Base-by-base conservation (phyloP, 2,329 filamentous ascomycete species). In the Knufia fluminis region DNA sequence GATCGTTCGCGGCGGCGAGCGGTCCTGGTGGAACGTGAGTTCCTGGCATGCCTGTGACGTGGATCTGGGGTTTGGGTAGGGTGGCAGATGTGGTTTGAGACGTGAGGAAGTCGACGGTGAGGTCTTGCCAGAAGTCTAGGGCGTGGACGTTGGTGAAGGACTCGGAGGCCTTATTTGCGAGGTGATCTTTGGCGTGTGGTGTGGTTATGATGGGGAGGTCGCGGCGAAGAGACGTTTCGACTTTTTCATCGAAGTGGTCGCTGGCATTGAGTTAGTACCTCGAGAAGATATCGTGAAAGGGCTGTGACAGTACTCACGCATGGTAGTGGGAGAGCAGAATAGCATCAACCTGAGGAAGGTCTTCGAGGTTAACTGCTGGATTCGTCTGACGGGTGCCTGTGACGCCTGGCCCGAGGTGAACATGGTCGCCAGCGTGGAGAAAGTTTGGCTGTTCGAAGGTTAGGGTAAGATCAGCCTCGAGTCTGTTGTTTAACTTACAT, bases 251-350 rank as follows among this genome's bases (percentile, higher is more conserved):
- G 56, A 79, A 79, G 56, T 78, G 75, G 56, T 78, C 76, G 23
- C 38, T 23, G 38, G 14, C 4, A 16, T 6, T 7, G 7, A 20
- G 35, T 38, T 20, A 38, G 6, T 38, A 38, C 7, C 4, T 7
- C 7, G 35, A 38, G 4, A 16, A 7, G 35, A 17, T 41, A 60
- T 66, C 31, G 8, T 47, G 28, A 20, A 9, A 9, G 7, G 10
- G 19, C 26, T 42, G 6, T 42, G 7, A 14, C 10, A 42, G 14
- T 16, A 44, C 41, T 8, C 57, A 67, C 64, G 67, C 79, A 56
- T 85, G 81, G 59, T 83, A 84, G 58, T 84, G 80, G 1, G 75
- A 80, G 1, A 85, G 66, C 26, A 84, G 66, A 2, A 85, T 71
- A 1, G 70, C 66, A 59, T 84, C 78, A 17, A 84, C 69, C 1